Evolutionary conservation across 805 yeast species (phyloP).

Genomic region (Pichia gijzeniarum): DNA sequence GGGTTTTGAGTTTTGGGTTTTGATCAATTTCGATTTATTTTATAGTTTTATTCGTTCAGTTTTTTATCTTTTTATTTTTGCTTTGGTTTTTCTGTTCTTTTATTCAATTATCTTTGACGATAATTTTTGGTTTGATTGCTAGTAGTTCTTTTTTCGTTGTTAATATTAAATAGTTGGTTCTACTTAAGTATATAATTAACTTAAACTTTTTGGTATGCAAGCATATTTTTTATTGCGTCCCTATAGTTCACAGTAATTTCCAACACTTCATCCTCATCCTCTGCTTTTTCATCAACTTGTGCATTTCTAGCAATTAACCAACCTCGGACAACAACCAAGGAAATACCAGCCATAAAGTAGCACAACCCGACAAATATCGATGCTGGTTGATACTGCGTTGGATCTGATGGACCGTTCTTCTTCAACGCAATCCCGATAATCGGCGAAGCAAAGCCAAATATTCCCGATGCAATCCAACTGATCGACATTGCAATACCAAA

Average conservation of each 20-base stretch:
- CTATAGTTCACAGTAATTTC: constrained; percentile 13
- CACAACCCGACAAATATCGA: constrained; percentile 55
- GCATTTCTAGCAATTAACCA: constrained; percentile 48
- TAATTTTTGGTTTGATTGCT: too few relatives aligned
- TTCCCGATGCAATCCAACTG: constrained; percentile 45
- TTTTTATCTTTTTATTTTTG: neutral
- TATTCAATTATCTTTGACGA: too few relatives aligned
- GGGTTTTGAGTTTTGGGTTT: neutral
- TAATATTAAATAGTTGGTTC: too few relatives aligned
- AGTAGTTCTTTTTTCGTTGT: too few relatives aligned
- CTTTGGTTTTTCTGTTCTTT: neutral
- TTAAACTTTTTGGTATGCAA: constrained; percentile 3
- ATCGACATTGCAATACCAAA: constrained; percentile 44
- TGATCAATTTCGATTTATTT: neutral
- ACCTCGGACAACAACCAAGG: constrained; percentile 43
- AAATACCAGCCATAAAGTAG: constrained; percentile 40
- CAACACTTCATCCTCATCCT: constrained; percentile 19
- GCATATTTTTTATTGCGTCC: constrained; percentile 4
- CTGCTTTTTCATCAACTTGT: constrained; percentile 12
- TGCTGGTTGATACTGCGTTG: constrained; percentile 46
- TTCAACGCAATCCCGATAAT: constrained; percentile 52
- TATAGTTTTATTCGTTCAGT: neutral
- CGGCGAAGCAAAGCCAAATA: constrained; percentile 50
- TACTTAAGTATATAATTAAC: too few relatives aligned
- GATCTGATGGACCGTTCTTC: constrained; percentile 28